Evolutionary conservation across 179 eudicot species (phyloP).

Genomic region (Heliamphora pulchella): DNA sequence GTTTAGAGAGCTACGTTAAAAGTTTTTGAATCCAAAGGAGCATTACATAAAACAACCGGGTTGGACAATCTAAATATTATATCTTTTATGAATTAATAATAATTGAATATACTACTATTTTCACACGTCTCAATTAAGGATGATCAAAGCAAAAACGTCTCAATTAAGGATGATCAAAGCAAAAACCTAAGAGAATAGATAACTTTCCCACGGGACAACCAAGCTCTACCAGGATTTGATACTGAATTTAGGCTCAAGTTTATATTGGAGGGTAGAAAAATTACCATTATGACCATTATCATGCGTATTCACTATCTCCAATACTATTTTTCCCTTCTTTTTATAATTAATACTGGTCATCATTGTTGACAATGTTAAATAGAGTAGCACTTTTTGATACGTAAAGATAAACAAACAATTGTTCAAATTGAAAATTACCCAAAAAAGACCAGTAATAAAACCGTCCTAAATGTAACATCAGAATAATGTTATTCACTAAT

Average conservation of each 20-base stretch:
- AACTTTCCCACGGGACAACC: neutral
- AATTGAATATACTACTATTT: neutral
- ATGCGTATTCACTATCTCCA: no score
- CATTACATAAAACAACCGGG: neutral
- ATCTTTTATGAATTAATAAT: neutral
- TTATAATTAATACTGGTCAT: neutral
- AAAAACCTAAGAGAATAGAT: neutral
- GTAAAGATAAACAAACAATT: no score
- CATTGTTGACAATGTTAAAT: neutral
- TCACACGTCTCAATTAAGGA: neutral
- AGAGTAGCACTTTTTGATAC: neutral
- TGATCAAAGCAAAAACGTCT: neutral
- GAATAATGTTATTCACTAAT: neutral
- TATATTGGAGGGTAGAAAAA: neutral
- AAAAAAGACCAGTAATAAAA: neutral
- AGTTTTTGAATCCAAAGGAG: neutral
- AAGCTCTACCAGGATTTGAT: no score
- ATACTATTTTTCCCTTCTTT: no score
- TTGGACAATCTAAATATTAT: neutral
- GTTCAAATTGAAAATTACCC: neutral
- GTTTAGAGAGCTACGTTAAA: neutral
- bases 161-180: neutral
- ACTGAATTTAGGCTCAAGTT: neutral
- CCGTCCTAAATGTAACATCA: neutral
- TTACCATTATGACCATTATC: neutral